Evolutionary conservation across 163 green algal genomes (phyloP), one percentile per base, ranked within the genome.

Genomic region (Volvox carteri): DNA sequence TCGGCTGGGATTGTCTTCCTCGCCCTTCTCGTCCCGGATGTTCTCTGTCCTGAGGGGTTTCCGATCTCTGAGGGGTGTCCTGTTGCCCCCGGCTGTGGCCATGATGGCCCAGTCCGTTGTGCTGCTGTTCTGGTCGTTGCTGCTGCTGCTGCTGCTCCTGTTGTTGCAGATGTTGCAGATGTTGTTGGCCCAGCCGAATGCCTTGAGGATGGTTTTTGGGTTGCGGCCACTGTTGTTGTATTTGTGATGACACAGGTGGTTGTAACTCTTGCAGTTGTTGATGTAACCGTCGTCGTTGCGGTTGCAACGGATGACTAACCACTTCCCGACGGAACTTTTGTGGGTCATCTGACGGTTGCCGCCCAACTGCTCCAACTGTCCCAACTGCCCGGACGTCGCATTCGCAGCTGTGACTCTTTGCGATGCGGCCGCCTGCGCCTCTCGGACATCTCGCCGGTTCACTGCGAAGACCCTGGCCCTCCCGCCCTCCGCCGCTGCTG

Each of bases 181-280:
- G 23, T 33, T 39, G 23, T 39, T 72, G 60, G 11, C 37, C 11
- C 60, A 11, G 60, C 11, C 28, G 14, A 72, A 72, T 11, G 28
- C 8, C 28, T 19, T 65, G 54, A 65, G 19, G 28, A 30, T 65
- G 54, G 28, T 30, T 5, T 65, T 65, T 23, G 54, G n/a, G 62
- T 11, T 73, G 62, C 16, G 28, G 12, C 37, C 37, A 1, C 19
- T 39, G 3, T n/a, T 56, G 72, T 37, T 85, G 52, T n/a, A n/a
- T n/a, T n/a, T n/a, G n/a, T n/a, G n/a, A n/a, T n/a, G n/a, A n/a
- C n/a, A n/a, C n/a, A n/a, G n/a, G n/a, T n/a, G n/a, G n/a, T n/a
- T n/a, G n/a, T 39, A 39, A 46, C 58, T 74, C 50, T 0, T 56
- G 52, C 52, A 54, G 76, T 21, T 85, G 54, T 54, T 85, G 54